A percentile compares a stretch with the other conserved stretches of the same genome.
Evolutionary conservation across 139 green algal species (phyloP).

Genomic region (Volvox reticuliferus): DNA sequence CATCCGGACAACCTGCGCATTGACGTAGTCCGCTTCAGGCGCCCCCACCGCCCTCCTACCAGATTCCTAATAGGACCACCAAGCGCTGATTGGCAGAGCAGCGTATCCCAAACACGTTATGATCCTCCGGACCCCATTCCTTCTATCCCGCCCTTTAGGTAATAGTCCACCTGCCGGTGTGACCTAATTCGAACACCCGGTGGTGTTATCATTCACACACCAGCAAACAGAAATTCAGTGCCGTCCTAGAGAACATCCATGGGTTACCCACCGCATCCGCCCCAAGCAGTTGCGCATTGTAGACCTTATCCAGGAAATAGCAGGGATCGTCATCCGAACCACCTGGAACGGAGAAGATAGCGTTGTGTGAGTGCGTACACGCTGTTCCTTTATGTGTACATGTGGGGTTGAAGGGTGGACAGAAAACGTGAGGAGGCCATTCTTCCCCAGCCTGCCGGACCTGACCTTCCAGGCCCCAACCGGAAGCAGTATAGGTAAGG

Average conservation of each 20-base stretch:
- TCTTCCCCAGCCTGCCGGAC: too few relatives aligned
- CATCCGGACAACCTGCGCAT: too few relatives aligned
- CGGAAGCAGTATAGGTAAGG: too few relatives aligned
- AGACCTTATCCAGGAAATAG: conserved; percentile 94
- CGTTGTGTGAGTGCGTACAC: neutral
- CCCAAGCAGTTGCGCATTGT: conserved; percentile 87
- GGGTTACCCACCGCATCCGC: conserved; percentile 76
- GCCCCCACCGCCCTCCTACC: too few relatives aligned
- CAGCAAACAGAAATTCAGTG: neutral
- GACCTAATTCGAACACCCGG: neutral
- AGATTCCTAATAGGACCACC: too few relatives aligned
- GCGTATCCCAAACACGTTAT: too few relatives aligned
- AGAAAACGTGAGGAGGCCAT: too few relatives aligned
- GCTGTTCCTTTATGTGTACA: neutral
- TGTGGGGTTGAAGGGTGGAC: neutral
- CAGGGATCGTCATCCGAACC: conserved; percentile 62
- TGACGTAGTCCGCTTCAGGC: too few relatives aligned
- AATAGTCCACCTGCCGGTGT: neutral
- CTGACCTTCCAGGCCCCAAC: too few relatives aligned
- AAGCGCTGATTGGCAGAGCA: too few relatives aligned
- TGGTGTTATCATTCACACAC: neutral
- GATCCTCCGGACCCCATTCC: neutral
- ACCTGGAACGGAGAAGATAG: neutral
- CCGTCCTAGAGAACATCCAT: neutral
- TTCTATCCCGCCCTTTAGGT: neutral